These are phyloP conservation scores for Nakazawaea wickerhamii DNA, from an alignment of 805 yeast genomes.

Conservation along the genomic window DNA sequence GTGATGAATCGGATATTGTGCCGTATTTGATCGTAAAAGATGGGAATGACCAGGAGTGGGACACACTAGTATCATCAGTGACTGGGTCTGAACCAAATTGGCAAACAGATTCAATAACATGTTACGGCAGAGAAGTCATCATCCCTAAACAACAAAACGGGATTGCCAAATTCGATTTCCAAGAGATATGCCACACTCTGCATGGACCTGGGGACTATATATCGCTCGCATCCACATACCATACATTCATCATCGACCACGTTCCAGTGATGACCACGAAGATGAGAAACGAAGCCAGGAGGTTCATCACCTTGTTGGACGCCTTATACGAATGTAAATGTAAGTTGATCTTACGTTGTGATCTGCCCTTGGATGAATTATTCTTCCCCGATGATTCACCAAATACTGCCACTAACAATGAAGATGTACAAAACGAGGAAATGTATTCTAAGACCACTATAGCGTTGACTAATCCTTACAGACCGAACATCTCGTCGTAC, in stretches of 20 bases:
- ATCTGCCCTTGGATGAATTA: conserved; percentile 42
- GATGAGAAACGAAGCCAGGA: conserved; percentile 62
- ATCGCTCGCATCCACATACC: conserved; percentile 55
- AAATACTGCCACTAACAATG: conserved; percentile 19
- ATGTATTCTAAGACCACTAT: conserved; percentile 62
- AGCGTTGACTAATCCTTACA: conserved; percentile 55
- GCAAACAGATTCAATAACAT: conserved; percentile 30
- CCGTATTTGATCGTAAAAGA: conserved; percentile 30
- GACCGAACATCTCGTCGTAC: conserved; percentile 65
- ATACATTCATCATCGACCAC: conserved; percentile 50
- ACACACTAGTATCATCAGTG: conserved; percentile 22
- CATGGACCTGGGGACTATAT: conserved; percentile 68
- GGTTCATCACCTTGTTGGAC: conserved; percentile 62
- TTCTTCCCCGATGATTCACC: conserved; percentile 53
- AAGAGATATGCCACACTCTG: conserved; percentile 48
- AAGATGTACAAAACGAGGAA: conserved; percentile 55
- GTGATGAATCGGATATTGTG: conserved; percentile 19
- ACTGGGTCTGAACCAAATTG: conserved; percentile 13
- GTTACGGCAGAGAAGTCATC: conserved; percentile 49
- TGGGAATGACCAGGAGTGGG: conserved; percentile 31
- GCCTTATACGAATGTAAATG: conserved; percentile 67
- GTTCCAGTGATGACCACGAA: conserved; percentile 54
- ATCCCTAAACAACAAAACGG: conserved; percentile 41
- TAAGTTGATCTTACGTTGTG: conserved; percentile 48
- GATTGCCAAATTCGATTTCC: conserved; percentile 44